Evolutionary conservation across 768 basidiomycete genomes (phyloP), one percentile per base, ranked within the genome.

Genomic region (Boletus rubescentipes): DNA sequence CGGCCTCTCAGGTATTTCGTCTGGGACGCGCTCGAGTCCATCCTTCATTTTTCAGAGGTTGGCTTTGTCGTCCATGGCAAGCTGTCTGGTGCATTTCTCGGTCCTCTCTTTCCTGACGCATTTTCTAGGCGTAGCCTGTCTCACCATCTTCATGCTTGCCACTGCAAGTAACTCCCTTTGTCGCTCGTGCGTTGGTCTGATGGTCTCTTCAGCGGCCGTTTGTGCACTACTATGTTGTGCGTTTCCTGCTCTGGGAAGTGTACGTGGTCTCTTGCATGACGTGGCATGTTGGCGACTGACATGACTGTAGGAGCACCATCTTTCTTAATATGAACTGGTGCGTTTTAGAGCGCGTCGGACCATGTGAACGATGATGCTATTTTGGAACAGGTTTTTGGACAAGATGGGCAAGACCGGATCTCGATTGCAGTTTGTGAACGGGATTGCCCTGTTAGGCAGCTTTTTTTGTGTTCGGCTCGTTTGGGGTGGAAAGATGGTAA

Each of bases 271-370:
- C n/a, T 35, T 20, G 20, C 43, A 23, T 30, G 10, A 39, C 21
- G 16, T 39, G 11, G 12, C 29, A 32, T 21, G 14, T 60, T 10
- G 39, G 16, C 31, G 30, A 50, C 53, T 61, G 32, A 61, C 18
- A 7, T 42, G 39, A 34, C 32, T 40, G 16, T 55, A 86, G 84
- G 73, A 89, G 86, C 73, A 95, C 93, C 0, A 81, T 93, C 53
- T 93, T 95, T 72, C 75, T 96, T 57, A 89, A 96, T 62, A 83
- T 90, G 50, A 91, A 94, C 58, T 93, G 91, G 91, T 92, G 60
- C 55, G 75, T 67, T 48, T 18, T 30, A 14, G 18, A 15, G 39
- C 38, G 9, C 9, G 32, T 26, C 40, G 2, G 7, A 32, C 18
- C 26, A 18, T 32, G 32, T 35, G 44, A 23, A 26, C 11, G 12